phyloP scores from a whole-genome alignment of 768 basidiomycete genomes.

The Mycena kentingensis region DNA sequence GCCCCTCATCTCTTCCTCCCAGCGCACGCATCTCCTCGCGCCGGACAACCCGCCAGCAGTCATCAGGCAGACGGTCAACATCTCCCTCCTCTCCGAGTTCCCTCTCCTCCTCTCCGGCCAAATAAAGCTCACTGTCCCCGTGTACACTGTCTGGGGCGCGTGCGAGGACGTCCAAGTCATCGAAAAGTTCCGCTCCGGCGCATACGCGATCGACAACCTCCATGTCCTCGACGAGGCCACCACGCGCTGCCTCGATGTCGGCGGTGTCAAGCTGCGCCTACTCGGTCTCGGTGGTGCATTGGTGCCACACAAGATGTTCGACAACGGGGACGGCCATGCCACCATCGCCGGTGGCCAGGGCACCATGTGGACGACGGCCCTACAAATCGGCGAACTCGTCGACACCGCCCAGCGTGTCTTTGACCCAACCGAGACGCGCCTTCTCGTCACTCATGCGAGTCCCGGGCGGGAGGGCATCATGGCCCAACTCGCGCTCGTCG shows the following conservation, averaged over 20 bases:
- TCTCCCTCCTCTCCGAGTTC: constrained; percentile 89
- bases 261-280: constrained; percentile 89
- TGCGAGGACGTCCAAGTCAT: constrained; percentile 94
- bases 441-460: constrained; percentile 90
- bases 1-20: constrained; percentile 82
- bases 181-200: constrained; percentile 86
- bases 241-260: constrained; percentile 88
- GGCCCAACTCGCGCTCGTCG: constrained; percentile 82
- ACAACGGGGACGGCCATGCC: constrained; percentile 89
- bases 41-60: constrained; percentile 66
- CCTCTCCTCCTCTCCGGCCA: constrained; percentile 88
- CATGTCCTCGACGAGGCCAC: constrained; percentile 94
- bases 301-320: constrained; percentile 92
- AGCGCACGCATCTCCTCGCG: constrained; percentile 76
- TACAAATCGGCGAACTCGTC: constrained; percentile 97
- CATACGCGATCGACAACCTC: constrained; percentile 86
- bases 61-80: constrained; percentile 75
- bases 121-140: constrained; percentile 88
- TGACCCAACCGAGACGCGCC: constrained; percentile 90
- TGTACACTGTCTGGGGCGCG: constrained; percentile 96
- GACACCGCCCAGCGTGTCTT: constrained; percentile 95
- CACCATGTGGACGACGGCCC: constrained; percentile 97
- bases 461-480: constrained; percentile 93
- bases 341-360: constrained; percentile 99
- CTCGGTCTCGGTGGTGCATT: constrained; percentile 97